phyloP scores from a whole-genome alignment of 179 eudicot species.

The Heliamphora ciliata region DNA sequence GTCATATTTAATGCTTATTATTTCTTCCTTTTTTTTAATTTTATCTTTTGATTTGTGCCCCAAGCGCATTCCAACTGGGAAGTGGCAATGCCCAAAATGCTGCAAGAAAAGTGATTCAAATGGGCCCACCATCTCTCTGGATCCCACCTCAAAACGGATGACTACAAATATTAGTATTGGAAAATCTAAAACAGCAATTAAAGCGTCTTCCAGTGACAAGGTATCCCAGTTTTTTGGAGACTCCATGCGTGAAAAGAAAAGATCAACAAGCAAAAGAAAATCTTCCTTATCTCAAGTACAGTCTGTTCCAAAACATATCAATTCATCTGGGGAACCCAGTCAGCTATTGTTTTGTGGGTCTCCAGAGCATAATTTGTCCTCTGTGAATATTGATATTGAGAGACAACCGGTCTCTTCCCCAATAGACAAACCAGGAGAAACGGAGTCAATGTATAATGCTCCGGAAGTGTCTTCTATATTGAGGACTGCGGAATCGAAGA shows the following conservation, averaged over 20 bases:
- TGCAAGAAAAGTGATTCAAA: constrained; percentile 29
- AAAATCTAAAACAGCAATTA: constrained; percentile 32
- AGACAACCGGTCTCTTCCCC: constrained; percentile 26
- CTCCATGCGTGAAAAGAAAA: constrained; percentile 49
- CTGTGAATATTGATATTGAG: constrained; percentile 28
- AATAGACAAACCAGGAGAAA: constrained; percentile 22
- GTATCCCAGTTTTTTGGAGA: constrained; percentile 36
- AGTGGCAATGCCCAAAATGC: constrained; percentile 77
- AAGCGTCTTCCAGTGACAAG: constrained; percentile 31
- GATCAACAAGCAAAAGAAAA: constrained; percentile 54
- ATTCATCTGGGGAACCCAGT: constrained; percentile 32
- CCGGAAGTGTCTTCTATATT: constrained; percentile 21
- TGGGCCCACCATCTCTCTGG: constrained; percentile 28
- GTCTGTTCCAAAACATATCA: constrained; percentile 22
- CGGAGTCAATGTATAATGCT: constrained; percentile 23
- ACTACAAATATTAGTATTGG: constrained; percentile 33
- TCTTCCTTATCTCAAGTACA: constrained; percentile 24
- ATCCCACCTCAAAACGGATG: constrained; percentile 36
- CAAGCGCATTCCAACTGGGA: constrained; percentile 71
- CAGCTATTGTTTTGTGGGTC: constrained; percentile 34
- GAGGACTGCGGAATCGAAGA: constrained; percentile 24
- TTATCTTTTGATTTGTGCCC: constrained; percentile 14
- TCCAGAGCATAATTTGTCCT: constrained; percentile 32
- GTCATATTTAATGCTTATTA: background rate
- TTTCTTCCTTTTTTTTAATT: background rate